These are phyloP conservation scores for Smittium culicis DNA, from an alignment of 371 early-diverging fungal genomes.

Conservation along the genomic window DNA sequence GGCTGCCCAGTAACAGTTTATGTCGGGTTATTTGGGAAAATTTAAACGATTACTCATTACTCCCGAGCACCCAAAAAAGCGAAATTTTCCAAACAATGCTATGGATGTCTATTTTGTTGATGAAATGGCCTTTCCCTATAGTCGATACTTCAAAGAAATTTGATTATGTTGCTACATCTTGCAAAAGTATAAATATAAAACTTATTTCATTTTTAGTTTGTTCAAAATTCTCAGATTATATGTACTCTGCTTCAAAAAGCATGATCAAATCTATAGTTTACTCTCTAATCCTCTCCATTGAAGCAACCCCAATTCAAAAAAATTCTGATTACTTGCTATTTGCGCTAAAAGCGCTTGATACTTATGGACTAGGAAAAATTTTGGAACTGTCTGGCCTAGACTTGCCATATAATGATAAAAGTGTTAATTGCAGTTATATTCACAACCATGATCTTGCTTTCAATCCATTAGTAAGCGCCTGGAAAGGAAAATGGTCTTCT, in stretches of 20 bases:
- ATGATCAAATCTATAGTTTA: constrained; percentile 70
- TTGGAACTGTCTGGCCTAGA: constrained; percentile 47
- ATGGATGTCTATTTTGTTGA: constrained; percentile 14
- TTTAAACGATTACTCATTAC: constrained; percentile 12
- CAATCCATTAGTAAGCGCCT: background rate
- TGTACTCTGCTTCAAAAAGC: constrained; percentile 38
- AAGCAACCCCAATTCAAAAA: constrained; percentile 12
- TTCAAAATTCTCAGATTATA: constrained; percentile 82
- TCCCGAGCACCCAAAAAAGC: background rate
- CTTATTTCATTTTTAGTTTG: constrained; percentile 93
- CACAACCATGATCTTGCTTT: background rate
- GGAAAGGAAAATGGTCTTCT: background rate
- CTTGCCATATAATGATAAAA: constrained; percentile 55
- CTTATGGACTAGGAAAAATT: constrained; percentile 35
- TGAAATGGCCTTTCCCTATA: constrained; percentile 20
- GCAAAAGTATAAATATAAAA: constrained; percentile 43
- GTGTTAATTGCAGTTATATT: constrained; percentile 46
- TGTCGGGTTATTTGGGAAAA: constrained; percentile 27
- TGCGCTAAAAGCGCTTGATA: constrained; percentile 30
- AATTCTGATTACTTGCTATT: background rate
- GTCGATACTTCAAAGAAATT: constrained; percentile 18
- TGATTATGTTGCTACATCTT: constrained; percentile 10
- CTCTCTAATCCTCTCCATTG: constrained; percentile 61
- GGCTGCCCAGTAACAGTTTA: constrained; percentile 24
- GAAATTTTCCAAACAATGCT: constrained; percentile 14